phyloP scores from a whole-genome alignment of 2,329 filamentous ascomycete genomes.

The Diaporthe sp. region DNA sequence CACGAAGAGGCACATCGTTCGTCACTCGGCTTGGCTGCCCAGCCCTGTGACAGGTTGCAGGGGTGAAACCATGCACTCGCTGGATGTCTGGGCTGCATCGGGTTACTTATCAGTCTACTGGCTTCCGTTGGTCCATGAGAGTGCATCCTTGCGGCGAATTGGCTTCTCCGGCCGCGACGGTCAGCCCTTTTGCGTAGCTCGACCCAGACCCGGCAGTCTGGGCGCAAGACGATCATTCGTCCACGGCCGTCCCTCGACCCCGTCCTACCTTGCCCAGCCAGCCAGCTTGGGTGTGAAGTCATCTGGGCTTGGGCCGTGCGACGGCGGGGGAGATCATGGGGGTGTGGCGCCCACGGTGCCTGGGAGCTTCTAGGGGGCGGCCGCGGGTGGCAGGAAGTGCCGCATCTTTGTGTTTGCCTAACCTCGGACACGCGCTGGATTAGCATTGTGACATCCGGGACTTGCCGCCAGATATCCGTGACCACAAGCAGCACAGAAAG shows the following conservation, averaged over 20 bases:
- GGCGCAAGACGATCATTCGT: constrained; percentile 23
- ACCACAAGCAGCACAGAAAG: neutral
- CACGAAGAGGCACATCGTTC: neutral
- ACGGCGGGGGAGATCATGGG: constrained; percentile 23
- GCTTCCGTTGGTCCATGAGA: constrained; percentile 31
- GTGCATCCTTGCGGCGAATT: constrained; percentile 15
- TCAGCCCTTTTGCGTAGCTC: constrained; percentile 13
- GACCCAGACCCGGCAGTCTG: constrained; percentile 29
- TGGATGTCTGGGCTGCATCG: neutral
- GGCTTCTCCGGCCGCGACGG: neutral
- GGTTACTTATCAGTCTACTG: constrained; percentile 4
- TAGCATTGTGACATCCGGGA: constrained; percentile 5
- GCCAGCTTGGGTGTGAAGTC: constrained; percentile 9
- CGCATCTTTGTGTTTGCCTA: neutral
- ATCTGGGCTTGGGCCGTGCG: constrained; percentile 7
- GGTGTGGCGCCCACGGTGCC: neutral
- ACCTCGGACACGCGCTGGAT: constrained; percentile 29
- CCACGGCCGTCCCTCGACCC: constrained; percentile 1
- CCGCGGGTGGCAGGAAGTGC: constrained; percentile 28
- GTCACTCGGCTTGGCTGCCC: constrained; percentile 16
- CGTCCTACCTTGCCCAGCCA: neutral
- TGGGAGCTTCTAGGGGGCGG: neutral
- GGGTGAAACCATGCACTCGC: neutral
- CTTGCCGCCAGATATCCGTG: constrained; percentile 5
- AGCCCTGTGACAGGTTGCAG: constrained; percentile 20